Base-by-base conservation (phyloP, 2,329 filamentous ascomycete species). In the Tolypocladium ophioglossoides region DNA sequence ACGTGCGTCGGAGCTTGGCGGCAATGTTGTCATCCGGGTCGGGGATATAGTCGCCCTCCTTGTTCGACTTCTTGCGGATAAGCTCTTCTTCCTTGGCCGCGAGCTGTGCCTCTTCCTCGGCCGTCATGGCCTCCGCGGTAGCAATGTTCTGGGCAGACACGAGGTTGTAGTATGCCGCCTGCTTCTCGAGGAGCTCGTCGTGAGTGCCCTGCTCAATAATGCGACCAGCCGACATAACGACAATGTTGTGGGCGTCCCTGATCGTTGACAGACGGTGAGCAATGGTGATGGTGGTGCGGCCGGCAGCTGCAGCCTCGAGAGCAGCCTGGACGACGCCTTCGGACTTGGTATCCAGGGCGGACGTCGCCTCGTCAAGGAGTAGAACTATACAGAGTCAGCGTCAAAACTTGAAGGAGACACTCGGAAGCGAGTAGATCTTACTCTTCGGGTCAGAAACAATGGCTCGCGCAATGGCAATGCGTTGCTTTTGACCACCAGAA, bases 211-310 rank as follows among this genome's bases (percentile, higher is more conserved):
- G 91, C 70, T 99, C 94, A 14, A 95, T 78, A 56, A 99, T 95
- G n/a, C 78, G 74, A 14, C 94, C 94, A 57, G 84, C 73, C 5
- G 84, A 80, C 85, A 99, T 92, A 58, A 96, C 92, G 14, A 97
- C 89, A 61, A 99, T 99, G 64, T 96, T 96, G 70, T 97, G 87
- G 0, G 92, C 92, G 58, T 91, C 85, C 70, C 85, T 91, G 74
- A 99, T 96, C 7, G 94, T 99, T 0, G 91, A 96, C 10, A 99
- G 78, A 61, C 92, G 86, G 73, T 99, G 94, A 46, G 94, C 94
- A 69, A 99, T 97, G 8, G 91, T 89, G 62, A 97, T 96, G 2
- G 94, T 97, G 0, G 94, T 99, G 53, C 94, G 83, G 27, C 91
- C 92, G 58, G 87, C 79, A 1, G 91, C 81, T 30, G 92, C 94